Conservation (phyloP, 352 stramenopile species). For the Globisporangium ultimum region DNA sequence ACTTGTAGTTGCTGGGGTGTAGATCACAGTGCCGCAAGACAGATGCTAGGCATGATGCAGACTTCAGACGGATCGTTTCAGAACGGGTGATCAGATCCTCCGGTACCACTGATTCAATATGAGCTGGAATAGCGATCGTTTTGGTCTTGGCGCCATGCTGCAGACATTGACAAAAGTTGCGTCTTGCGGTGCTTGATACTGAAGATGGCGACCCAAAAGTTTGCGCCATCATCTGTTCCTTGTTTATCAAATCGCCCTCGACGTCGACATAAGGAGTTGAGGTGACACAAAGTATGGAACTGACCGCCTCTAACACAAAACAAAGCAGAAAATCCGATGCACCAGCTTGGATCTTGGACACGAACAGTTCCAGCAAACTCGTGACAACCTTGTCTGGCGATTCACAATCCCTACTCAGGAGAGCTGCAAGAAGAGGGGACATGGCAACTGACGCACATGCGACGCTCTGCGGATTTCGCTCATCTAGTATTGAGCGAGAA, state of each 20-base stretch:
- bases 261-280: neutral
- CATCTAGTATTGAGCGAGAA: slow-evolving; percentile 31
- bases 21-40: slow-evolving; percentile 43
- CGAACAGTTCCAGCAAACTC: slow-evolving; percentile 41
- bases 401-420: slow-evolving; percentile 28
- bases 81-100: neutral
- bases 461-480: slow-evolving; percentile 18
- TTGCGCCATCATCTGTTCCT: slow-evolving; percentile 5
- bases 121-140: slow-evolving; percentile 21
- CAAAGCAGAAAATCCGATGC: slow-evolving; percentile 20
- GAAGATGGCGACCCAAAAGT: neutral
- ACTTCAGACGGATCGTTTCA: slow-evolving; percentile 18
- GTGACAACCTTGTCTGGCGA: slow-evolving; percentile 32
- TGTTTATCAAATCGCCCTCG: neutral
- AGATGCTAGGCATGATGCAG: slow-evolving; percentile 27
- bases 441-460: slow-evolving; percentile 34
- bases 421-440: slow-evolving; percentile 36
- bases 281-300: slow-evolving; percentile 33
- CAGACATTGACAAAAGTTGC: slow-evolving; percentile 9
- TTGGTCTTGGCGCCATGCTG: neutral
- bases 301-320: slow-evolving; percentile 29
- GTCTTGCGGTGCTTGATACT: neutral
- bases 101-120: slow-evolving; percentile 23
- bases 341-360: slow-evolving; percentile 27
- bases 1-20: slow-evolving; percentile 18